Evolutionary conservation across 192 early-diverging fungal genomes (phyloP), one percentile per base, ranked within the genome.

Genomic region (Backusella mclennaniae): DNA sequence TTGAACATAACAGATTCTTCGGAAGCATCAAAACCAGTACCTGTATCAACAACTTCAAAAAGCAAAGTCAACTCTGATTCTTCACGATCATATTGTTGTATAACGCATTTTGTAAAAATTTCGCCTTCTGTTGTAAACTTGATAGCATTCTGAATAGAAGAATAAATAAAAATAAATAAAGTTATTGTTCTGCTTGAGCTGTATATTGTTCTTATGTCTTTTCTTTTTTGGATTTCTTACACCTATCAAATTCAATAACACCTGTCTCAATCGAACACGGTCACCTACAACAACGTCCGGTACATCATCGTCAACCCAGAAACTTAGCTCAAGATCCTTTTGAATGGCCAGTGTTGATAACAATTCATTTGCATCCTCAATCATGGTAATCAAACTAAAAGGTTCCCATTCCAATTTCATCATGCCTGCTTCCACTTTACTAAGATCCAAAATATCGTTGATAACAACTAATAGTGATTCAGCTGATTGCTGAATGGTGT

Each of bases 391-490:
- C 29, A 93, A 76, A 38, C 88, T 85, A 73, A 91, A 92, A 4
- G 93, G 90, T 56, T 91, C 90, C 76, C 82, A 85, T 78, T 94
- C 93, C 5, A 95, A 75, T 74, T 85, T 91, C 91, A 96, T 93
- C 81, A 93, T 93, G 19, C 93, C 93, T 4, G 95, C 93, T 76
- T 96, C 95, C 6, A 95, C 88, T 85, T 93, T 94, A 71, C 90
- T 92, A 44, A 95, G 77, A 80, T 95, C 95, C 29, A 96, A 80
- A 74, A 96, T 91, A 79, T 94, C 92, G 79, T 96, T 93, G 59
- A 96, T 90, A 31, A 96, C 88, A n/a, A 90, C 82, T 66, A 95
- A 78, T 49, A 95, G 84, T 21, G 92, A 91, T 66, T 92, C 90
- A 3, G 92, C 90, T 67, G 92, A 89, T 46, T 89, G 91, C 67